Evolutionary conservation across 257 asterid genomes (phyloP), one percentile per base, ranked within the genome.

Genomic region (Solanum verrucosum): DNA sequence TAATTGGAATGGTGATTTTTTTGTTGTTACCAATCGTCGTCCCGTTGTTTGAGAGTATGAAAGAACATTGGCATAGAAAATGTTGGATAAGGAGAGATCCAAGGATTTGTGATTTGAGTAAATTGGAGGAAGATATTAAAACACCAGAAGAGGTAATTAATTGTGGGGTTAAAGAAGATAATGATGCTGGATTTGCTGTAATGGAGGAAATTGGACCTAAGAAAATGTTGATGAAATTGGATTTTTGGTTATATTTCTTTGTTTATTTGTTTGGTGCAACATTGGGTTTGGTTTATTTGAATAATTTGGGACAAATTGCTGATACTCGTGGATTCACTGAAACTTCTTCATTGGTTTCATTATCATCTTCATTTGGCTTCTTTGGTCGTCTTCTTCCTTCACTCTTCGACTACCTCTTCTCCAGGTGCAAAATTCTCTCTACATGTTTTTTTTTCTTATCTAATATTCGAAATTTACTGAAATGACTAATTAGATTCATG

Each of bases 341-440:
- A 68, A 93, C 94, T 46, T 91, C 95, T 9, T 87, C 93, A 1
- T 84, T 96, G 85, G 96, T 96, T 83, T 96, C 98, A 0, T 16
- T 93, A 88, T 91, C 96, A 38, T 93, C 98, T 3, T 93, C 98
- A 0, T 92, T 94, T 56, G 87, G 94, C n/a, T 96, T 95, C 90
- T 96, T 95, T 52, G 98, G 98, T 33, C 95, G 98, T 0, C 92
- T 96, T 34, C 86, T 95, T 14, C 98, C 98, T 3, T 96, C 94
- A 5, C 90, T 96, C 46, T 86, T 91, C 46, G 96, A 94, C 87
- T 92, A 91, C 29, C 87, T 91, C 31, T 93, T 90, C 87, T 79
- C 92, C 44, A 93, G 85, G 98, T 95, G 71, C 85, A 85, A 29
- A 12, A 18, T 27, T 34, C 33, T 65, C 74, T 14, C 59, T 46